phyloP scores from a whole-genome alignment of 2,329 filamentous ascomycete species.

The Aspergillus awamori region DNA sequence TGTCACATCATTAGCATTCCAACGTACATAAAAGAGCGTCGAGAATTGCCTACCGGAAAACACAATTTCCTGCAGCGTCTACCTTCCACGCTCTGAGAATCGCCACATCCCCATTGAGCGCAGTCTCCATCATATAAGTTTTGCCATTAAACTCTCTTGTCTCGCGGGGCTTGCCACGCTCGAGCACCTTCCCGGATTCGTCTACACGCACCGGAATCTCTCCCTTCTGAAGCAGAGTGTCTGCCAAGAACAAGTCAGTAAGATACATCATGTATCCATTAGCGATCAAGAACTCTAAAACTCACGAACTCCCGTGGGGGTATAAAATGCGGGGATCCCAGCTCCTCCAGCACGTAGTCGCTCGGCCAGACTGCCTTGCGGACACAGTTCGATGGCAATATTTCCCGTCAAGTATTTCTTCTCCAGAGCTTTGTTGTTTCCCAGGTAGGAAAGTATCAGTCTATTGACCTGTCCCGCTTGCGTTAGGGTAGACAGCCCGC shows the following conservation, averaged over 20 bases:
- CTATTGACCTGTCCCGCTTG: conserved; percentile 70
- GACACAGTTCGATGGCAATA: conserved; percentile 74
- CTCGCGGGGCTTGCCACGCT: conserved; percentile 68
- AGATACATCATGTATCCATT: not conserved
- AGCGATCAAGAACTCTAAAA: conserved; percentile 36
- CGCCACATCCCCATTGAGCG: conserved; percentile 74
- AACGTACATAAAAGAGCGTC: conserved; percentile 28
- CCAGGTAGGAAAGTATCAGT: conserved; percentile 74
- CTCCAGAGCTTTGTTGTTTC: conserved; percentile 76
- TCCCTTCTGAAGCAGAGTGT: conserved; percentile 44
- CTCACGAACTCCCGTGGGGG: conserved; percentile 70
- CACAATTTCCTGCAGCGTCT: conserved; percentile 75
- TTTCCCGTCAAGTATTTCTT: conserved; percentile 74
- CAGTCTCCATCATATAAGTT: conserved; percentile 75
- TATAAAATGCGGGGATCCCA: conserved; percentile 80
- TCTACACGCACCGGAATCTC: conserved; percentile 71
- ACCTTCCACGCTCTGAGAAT: conserved; percentile 77
- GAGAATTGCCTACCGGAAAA: conserved; percentile 63
- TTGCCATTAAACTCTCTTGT: conserved; percentile 73
- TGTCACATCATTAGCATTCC: conserved; percentile 13
- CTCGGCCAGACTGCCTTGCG: conserved; percentile 60
- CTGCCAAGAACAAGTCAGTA: conserved; percentile 19
- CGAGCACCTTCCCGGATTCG: conserved; percentile 78
- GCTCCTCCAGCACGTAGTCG: conserved; percentile 71
- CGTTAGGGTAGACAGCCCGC: conserved; percentile 70